Conservation (phyloP, 352 stramenopile species). For the Phytophthora pluvialis region DNA sequence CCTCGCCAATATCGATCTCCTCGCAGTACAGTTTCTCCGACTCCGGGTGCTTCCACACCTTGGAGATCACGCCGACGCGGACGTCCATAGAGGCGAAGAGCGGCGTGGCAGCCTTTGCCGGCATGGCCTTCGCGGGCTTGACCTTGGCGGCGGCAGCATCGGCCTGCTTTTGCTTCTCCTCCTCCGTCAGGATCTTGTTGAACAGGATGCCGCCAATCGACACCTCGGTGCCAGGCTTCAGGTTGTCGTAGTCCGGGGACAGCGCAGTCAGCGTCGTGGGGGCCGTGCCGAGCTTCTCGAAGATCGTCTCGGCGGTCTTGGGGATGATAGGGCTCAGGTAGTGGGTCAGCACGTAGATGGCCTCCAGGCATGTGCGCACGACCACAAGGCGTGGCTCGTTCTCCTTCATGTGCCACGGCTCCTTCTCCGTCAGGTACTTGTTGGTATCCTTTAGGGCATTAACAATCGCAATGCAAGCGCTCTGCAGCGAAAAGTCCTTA, state of each 20-base stretch:
- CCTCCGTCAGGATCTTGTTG: constrained; percentile 87
- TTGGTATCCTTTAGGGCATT: constrained; percentile 95
- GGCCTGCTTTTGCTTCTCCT: constrained; percentile 72
- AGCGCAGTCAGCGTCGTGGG: constrained; percentile 80
- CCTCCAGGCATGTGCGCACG: constrained; percentile 96
- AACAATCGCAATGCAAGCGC: constrained; percentile 88
- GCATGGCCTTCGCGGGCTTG: constrained; percentile 47
- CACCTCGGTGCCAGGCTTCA: constrained; percentile 90
- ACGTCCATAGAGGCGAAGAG: constrained; percentile 85
- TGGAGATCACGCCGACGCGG: constrained; percentile 80
- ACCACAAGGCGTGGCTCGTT: constrained; percentile 90
- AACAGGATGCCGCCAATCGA: constrained; percentile 96
- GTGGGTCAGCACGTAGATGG: constrained; percentile 96
- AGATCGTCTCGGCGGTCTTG: constrained; percentile 90
- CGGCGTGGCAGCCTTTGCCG: constrained; percentile 57
- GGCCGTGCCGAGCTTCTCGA: constrained; percentile 93
- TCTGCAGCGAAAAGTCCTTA: constrained; percentile 93
- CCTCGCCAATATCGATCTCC: constrained; percentile 98
- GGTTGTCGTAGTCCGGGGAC: constrained; percentile 90
- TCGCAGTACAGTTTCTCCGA: constrained; percentile 98
- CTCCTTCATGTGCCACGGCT: constrained; percentile 97
- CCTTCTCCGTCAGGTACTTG: constrained; percentile 97
- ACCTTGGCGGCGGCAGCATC: constrained; percentile 60
- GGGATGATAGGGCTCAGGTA: constrained; percentile 96
- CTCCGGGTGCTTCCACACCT: constrained; percentile 86